These are phyloP conservation scores for Plasmopara halstedii DNA, from an alignment of 352 stramenopile genomes.

Conservation along the genomic window DNA sequence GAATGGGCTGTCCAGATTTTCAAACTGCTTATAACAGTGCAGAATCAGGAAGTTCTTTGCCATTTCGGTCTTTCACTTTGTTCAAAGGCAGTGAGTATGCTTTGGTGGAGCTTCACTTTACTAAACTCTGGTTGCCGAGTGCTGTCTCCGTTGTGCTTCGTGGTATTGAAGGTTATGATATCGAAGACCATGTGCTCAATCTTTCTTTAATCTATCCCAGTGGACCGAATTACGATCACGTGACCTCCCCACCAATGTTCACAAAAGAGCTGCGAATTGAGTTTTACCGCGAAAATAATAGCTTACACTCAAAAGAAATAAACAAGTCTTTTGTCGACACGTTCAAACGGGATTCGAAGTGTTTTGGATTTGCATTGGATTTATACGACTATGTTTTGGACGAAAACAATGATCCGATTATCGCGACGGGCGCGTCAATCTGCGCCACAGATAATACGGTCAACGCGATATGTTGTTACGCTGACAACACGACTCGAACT, in stretches of 20 bases:
- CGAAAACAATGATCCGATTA: slow-evolving; percentile 24
- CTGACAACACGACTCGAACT: slow-evolving; percentile 15
- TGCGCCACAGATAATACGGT: too few species aligned
- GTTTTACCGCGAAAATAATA: slow-evolving; percentile 36
- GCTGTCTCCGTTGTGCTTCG: slow-evolving; percentile 36
- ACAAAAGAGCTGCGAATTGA: slow-evolving; percentile 51
- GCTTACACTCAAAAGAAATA: slow-evolving; percentile 5
- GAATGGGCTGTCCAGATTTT: slow-evolving; percentile 53
- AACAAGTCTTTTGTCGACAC: not conserved
- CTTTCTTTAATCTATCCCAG: slow-evolving; percentile 31
- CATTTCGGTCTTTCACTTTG: slow-evolving; percentile 42
- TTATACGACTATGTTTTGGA: slow-evolving; percentile 45
- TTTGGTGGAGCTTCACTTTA: slow-evolving; percentile 45
- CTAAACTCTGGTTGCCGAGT: slow-evolving; percentile 35
- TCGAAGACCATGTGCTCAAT: slow-evolving; percentile 29
- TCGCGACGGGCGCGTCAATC: not conserved
- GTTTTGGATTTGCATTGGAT: slow-evolving; percentile 52
- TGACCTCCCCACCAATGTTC: slow-evolving; percentile 27
- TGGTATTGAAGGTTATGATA: slow-evolving; percentile 35
- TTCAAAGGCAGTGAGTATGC: slow-evolving; percentile 46
- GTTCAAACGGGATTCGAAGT: slow-evolving; percentile 14
- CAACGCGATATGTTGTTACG: slow-evolving; percentile 43
- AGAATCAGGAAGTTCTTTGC: slow-evolving; percentile 17
- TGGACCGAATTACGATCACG: slow-evolving; percentile 15
- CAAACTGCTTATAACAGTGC: slow-evolving; percentile 32